A percentile compares a stretch with the other conserved stretches of the same genome.
These are phyloP conservation scores for Gypsophila paniculata DNA, from an alignment of 179 eudicot species.

Conservation along the genomic window DNA sequence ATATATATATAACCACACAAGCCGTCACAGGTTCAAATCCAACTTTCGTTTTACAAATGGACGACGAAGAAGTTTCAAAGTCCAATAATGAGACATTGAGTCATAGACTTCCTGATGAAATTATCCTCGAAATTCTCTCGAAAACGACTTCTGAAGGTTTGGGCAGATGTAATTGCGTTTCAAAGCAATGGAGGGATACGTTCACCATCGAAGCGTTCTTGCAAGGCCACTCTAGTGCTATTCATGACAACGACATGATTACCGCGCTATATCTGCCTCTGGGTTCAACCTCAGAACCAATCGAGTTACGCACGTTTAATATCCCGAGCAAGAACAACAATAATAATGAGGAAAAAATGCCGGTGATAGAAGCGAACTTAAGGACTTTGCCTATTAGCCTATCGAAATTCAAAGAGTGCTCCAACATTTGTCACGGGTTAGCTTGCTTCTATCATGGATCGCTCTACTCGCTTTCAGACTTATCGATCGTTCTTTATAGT, in stretches of 20 bases:
- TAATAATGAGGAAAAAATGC: neutral
- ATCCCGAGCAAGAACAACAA: neutral
- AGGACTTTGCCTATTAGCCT: neutral
- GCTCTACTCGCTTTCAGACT: neutral
- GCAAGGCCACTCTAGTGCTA: neutral
- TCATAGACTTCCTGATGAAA: too few species aligned
- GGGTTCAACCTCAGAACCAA: too few species aligned
- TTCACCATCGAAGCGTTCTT: neutral
- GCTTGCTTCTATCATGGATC: neutral
- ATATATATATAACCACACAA: too few species aligned
- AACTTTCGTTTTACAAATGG: too few species aligned
- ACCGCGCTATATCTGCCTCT: neutral
- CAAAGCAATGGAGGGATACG: neutral
- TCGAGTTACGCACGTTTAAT: neutral
- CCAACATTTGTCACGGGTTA: neutral
- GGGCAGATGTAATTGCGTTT: neutral
- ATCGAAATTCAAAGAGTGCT: neutral
- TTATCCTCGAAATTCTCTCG: neutral
- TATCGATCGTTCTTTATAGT: neutral
- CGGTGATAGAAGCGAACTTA: neutral
- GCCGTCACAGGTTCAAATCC: too few species aligned
- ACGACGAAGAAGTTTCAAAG: neutral
- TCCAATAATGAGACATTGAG: neutral
- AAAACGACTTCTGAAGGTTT: neutral
- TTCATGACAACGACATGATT: neutral